phyloP scores from a whole-genome alignment of 768 basidiomycete species.

The Serendipita sp. region DNA sequence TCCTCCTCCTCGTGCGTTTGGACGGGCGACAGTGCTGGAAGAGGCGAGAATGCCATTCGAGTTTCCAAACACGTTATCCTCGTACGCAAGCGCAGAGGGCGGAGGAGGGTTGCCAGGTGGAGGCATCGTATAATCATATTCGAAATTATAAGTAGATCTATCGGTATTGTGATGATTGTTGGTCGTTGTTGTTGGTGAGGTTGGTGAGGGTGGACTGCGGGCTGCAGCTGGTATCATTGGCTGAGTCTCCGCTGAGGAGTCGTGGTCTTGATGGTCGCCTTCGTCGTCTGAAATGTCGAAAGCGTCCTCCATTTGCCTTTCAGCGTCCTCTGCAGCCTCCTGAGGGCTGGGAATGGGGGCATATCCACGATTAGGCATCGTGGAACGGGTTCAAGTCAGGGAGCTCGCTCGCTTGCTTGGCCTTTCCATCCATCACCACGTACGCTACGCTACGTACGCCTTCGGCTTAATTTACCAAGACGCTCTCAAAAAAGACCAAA shows the following conservation, averaged over 20 bases:
- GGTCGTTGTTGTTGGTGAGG: neutral
- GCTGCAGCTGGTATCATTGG: constrained; percentile 13
- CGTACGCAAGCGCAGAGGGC: constrained; percentile 37
- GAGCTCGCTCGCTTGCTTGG: neutral
- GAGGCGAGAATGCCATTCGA: constrained; percentile 49
- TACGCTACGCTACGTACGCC: too few species aligned
- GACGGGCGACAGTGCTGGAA: constrained; percentile 22
- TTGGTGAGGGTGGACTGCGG: constrained; percentile 16
- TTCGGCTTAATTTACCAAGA: too few species aligned
- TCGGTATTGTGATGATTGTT: constrained; percentile 7
- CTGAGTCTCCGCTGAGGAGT: constrained; percentile 17
- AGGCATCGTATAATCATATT: constrained; percentile 59
- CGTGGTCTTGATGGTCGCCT: constrained; percentile 33
- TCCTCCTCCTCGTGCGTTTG: constrained; percentile 34
- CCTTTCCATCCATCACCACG: too few species aligned
- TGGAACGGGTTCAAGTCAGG: neutral
- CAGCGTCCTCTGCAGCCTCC: constrained; percentile 29
- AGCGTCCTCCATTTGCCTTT: constrained; percentile 27
- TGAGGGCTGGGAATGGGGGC: constrained; percentile 10
- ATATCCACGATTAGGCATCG: neutral
- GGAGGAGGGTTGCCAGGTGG: constrained; percentile 67
- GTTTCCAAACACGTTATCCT: constrained; percentile 49
- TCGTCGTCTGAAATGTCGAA: constrained; percentile 64
- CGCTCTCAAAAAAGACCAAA: too few species aligned
- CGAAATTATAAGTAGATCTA: constrained; percentile 56